Percentiles rank a stretch among this genome's conserved stretches.
Conservation (phyloP, 202 grass and related monocot genomes). For the Eragrostis tef region DNA sequence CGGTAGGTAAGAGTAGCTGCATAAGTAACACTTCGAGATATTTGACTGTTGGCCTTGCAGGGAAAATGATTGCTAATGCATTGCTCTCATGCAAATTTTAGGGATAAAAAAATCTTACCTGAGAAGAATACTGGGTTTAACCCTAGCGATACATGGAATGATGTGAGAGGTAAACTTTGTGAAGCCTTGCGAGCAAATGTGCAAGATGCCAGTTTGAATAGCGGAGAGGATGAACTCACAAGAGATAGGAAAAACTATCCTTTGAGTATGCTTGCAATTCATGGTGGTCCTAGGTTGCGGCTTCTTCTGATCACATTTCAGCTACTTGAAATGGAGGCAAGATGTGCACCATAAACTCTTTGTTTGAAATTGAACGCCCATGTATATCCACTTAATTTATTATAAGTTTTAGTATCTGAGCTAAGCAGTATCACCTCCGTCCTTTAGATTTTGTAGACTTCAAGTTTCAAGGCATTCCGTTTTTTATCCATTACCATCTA, state of each 20-base stretch:
- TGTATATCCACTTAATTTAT: slow-evolving; percentile 26
- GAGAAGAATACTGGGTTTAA: slow-evolving; percentile 42
- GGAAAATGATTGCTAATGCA: slow-evolving; percentile 17
- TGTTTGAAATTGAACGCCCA: slow-evolving; percentile 14
- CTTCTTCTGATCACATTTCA: slow-evolving; percentile 76
- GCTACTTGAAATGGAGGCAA: slow-evolving; percentile 80
- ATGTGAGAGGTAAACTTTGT: slow-evolving; percentile 69
- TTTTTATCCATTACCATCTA: not conserved
- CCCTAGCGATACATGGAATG: slow-evolving; percentile 58
- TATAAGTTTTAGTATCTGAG: slow-evolving; percentile 33
- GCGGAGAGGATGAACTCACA: slow-evolving; percentile 41
- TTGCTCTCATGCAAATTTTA: slow-evolving; percentile 36
- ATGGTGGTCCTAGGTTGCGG: slow-evolving; percentile 71
- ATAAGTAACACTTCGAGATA: slow-evolving; percentile 46
- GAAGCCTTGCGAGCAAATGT: slow-evolving; percentile 70
- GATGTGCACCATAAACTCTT: slow-evolving; percentile 36
- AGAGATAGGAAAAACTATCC: slow-evolving; percentile 65
- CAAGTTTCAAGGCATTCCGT: slow-evolving; percentile 20
- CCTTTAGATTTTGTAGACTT: slow-evolving; percentile 40
- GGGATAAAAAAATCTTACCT: slow-evolving; percentile 44
- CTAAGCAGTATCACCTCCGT: not conserved
- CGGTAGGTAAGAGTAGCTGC: slow-evolving; percentile 92
- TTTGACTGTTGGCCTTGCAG: slow-evolving; percentile 18
- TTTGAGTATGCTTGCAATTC: slow-evolving; percentile 88
- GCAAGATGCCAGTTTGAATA: slow-evolving; percentile 41